Evolutionary conservation across 139 green algal genomes (phyloP).

Genomic region (Chlorokybus atmophyticus): DNA sequence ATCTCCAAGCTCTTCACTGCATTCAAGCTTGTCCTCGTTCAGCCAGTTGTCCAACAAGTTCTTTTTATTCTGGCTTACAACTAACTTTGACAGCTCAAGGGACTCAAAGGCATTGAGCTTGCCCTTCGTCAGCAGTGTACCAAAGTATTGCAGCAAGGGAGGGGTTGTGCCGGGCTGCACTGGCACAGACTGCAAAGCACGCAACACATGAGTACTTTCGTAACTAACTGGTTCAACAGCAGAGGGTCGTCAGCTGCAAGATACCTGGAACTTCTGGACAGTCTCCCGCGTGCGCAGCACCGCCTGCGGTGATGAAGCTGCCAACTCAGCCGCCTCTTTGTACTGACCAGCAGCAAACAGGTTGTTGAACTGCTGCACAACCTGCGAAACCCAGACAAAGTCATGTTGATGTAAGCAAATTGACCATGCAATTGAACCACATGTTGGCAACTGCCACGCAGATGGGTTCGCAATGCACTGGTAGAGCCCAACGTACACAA

Average conservation of each 20-base stretch:
- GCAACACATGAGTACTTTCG: not conserved
- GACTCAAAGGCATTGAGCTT: conserved; percentile 85
- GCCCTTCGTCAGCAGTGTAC: conserved; percentile 79
- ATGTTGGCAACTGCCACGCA: no score
- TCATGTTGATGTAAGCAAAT: not conserved
- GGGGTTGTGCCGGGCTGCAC: conserved; percentile 75
- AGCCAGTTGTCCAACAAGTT: conserved; percentile 94
- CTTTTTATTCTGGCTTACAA: conserved; percentile 97
- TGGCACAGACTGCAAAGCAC: conserved; percentile 64
- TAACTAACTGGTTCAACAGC: not conserved
- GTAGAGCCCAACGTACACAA: not conserved
- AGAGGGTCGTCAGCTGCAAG: not conserved
- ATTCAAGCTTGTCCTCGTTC: conserved; percentile 78
- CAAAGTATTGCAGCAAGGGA: conserved; percentile 96
- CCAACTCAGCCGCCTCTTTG: conserved; percentile 92
- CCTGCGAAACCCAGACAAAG: conserved; percentile 9
- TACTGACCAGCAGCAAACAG: conserved; percentile 71
- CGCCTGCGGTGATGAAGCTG: conserved; percentile 78
- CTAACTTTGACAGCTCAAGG: conserved; percentile 82
- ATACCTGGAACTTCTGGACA: conserved; percentile 30
- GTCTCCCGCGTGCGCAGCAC: conserved; percentile 29
- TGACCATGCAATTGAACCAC: no score
- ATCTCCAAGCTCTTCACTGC: conserved; percentile 90
- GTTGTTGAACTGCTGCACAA: conserved; percentile 86
- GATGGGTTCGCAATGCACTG: no score